Conservation (phyloP, 352 stramenopile genomes). For the Globisporangium okanoganense region DNA sequence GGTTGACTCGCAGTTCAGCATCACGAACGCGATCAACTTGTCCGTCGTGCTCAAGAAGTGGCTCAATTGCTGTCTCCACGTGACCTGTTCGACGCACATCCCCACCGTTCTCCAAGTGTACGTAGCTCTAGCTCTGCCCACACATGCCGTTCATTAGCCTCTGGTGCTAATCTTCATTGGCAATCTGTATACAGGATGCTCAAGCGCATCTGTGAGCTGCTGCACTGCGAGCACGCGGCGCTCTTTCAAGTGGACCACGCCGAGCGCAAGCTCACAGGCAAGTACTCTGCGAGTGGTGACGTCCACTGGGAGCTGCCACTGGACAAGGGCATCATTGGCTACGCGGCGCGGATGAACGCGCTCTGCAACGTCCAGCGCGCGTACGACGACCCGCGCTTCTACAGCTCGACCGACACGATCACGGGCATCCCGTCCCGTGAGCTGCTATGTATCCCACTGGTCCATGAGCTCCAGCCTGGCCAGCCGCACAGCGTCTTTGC, state of each 20-base stretch:
- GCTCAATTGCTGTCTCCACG: slow-evolving; percentile 60
- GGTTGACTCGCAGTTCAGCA: slow-evolving; percentile 84
- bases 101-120: slow-evolving; percentile 35
- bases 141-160: not conserved
- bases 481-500: slow-evolving; percentile 45
- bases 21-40: slow-evolving; percentile 73
- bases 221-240: slow-evolving; percentile 70
- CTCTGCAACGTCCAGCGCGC: slow-evolving; percentile 60
- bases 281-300: slow-evolving; percentile 35
- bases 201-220: slow-evolving; percentile 47
- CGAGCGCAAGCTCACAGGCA: slow-evolving; percentile 27
- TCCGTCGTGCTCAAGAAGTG: slow-evolving; percentile 68
- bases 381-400: slow-evolving; percentile 74
- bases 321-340: slow-evolving; percentile 67
- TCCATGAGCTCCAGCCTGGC: slow-evolving; percentile 41
- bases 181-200: slow-evolving; percentile 27
- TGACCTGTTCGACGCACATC: slow-evolving; percentile 51
- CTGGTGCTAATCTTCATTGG: not conserved
- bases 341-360: slow-evolving; percentile 42
- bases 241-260: slow-evolving; percentile 57
- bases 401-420: slow-evolving; percentile 71
- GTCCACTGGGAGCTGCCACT: slow-evolving; percentile 60
- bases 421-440: slow-evolving; percentile 52
- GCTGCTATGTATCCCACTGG: slow-evolving; percentile 62
- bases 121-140: not conserved